Conservation (phyloP, 148 eudicot species). For the Agrostemma githago region DNA sequence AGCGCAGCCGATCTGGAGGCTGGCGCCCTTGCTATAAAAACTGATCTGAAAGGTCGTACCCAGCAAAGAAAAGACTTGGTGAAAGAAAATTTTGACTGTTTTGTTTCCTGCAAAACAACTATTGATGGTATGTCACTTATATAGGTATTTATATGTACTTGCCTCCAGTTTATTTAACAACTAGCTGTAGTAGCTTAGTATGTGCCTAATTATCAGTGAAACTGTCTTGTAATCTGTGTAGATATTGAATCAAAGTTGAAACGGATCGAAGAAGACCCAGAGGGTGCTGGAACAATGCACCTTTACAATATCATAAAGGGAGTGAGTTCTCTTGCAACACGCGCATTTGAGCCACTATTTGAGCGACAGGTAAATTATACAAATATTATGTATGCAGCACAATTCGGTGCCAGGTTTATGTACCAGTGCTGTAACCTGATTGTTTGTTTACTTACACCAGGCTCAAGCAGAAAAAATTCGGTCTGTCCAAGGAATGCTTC, state of each 20-base stretch:
- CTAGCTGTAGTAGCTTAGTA: slow-evolving; percentile 2
- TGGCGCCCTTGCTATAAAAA: slow-evolving; percentile 80
- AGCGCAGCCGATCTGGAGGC: slow-evolving; percentile 86
- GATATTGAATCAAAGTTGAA: slow-evolving; percentile 92
- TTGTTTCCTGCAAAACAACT: slow-evolving; percentile 96
- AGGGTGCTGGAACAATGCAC: slow-evolving; percentile 93
- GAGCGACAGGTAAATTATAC: slow-evolving; percentile 86
- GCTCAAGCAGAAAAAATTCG: slow-evolving; percentile 99
- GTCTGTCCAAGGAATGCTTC: slow-evolving; percentile 99
- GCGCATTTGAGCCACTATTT: slow-evolving; percentile 89
- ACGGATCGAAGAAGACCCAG: slow-evolving; percentile 97
- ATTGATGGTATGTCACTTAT: slow-evolving; percentile 65
- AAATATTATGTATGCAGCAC: neutral
- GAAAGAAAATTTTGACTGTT: slow-evolving; percentile 96
- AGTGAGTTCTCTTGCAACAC: slow-evolving; percentile 71
- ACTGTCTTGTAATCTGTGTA: slow-evolving; percentile 40
- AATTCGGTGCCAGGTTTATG: no score
- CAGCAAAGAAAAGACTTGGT: slow-evolving; percentile 89
- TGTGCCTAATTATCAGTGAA: slow-evolving; percentile 15
- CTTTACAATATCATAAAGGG: slow-evolving; percentile 71
- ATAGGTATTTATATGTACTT: neutral
- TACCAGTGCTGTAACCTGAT: slow-evolving; percentile 7
- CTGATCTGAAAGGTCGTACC: slow-evolving; percentile 86
- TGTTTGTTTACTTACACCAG: slow-evolving; percentile 36
- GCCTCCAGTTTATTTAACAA: slow-evolving; percentile 1